Base-by-base conservation (phyloP, 1,139 yeast species). In the Diutina pseudorugosa region DNA sequence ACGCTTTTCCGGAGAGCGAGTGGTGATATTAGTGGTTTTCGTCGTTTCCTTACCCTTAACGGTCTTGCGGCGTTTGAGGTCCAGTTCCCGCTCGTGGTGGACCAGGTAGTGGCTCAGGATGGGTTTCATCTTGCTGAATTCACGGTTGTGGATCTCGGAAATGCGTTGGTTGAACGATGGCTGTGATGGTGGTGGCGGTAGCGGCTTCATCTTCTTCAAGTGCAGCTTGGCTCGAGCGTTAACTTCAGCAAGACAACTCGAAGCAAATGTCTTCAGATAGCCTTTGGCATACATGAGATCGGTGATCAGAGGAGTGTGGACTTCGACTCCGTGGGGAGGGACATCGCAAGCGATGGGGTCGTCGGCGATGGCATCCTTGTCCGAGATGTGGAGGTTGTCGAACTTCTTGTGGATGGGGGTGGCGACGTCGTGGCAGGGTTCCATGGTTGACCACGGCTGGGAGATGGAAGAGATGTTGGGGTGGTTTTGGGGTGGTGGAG, bases 331-430 rank as follows among this genome's bases (percentile, higher is more conserved):
- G 2, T 8, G 21, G 41, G 14, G 25, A 3, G 3, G n/a, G n/a
- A 2, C 8, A 23, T 45, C 49, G 16, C 25, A 21, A 11, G 3
- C 14, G 30, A 43, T 23, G n/a, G 47, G 33, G 19, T 43, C 47
- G 5, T 43, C 47, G 19, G 33, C 47, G 19, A 43, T 43, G 16
- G 47, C 18, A 27, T 43, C 47, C 11, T 12, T 16, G 21, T 27
- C 40, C 7, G 25, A 20, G 5, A 45, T 19, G 16, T 23, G 20
- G 40, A 45, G 49, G 21, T 18, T 16, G 14, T 20, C n/a, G 40
- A 45, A 30, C 36, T 30, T 45, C 25, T 45, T 27, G 27, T 45
- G 36, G 20, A 45, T 45, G 21, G 49, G 49, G n/a, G 49, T 45
- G 21, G 40, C 16, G 9, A 45, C n/a, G 36, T 45, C 49, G 19